phyloP scores from a whole-genome alignment of 768 basidiomycete genomes.

The Pulveroboletus sp. region DNA sequence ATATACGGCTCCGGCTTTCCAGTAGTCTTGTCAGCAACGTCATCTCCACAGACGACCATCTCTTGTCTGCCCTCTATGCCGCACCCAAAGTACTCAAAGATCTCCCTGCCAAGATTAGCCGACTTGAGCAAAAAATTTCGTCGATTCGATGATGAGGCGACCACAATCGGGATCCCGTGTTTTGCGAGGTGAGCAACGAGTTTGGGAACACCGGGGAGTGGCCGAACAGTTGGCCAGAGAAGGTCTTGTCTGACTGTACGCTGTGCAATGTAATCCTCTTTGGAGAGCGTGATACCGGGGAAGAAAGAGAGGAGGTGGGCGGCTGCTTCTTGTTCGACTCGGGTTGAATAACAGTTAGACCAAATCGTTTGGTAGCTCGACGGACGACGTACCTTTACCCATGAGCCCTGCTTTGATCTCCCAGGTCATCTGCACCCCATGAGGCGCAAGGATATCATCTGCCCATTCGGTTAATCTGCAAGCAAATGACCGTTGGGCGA shows the following conservation, averaged over 20 bases:
- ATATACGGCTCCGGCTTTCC: constrained; percentile 85
- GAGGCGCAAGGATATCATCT: constrained; percentile 69
- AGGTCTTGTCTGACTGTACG: constrained; percentile 55
- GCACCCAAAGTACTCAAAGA: constrained; percentile 42
- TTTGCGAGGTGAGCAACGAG: constrained; percentile 67
- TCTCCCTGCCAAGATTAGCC: constrained; percentile 46
- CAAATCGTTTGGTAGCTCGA: not conserved
- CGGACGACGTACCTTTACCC: constrained; percentile 61
- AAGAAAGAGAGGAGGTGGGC: constrained; percentile 72
- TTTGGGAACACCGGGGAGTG: constrained; percentile 68
- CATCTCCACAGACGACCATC: constrained; percentile 70
- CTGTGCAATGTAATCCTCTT: constrained; percentile 54
- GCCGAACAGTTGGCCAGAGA: constrained; percentile 63
- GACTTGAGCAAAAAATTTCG: constrained; percentile 68
- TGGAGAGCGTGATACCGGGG: constrained; percentile 61
- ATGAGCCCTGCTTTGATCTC: constrained; percentile 85
- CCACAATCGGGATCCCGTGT: constrained; percentile 68
- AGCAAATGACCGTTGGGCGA: not conserved
- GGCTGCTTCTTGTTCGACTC: constrained; percentile 63
- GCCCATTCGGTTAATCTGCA: constrained; percentile 1
- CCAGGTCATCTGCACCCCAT: constrained; percentile 81
- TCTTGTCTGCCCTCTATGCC: constrained; percentile 28
- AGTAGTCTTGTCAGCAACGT: constrained; percentile 46
- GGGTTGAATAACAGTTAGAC: not conserved
- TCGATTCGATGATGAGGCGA: constrained; percentile 72